Percentiles rank a stretch among this genome's conserved stretches.
phyloP scores from a whole-genome alignment of 345 rosid species.

The Litchi chinensis region DNA sequence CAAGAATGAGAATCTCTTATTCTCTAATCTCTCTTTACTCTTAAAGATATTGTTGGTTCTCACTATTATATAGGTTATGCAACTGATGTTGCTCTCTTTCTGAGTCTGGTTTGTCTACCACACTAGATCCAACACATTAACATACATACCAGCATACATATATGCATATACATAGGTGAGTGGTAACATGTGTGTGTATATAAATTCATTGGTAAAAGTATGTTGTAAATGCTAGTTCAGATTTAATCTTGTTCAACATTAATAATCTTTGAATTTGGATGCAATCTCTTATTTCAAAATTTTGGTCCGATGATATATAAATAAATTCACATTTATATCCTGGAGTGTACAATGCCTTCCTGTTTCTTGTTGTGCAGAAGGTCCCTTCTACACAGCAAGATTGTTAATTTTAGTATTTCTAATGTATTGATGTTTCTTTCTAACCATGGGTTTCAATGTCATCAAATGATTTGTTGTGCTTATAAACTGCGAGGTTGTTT shows the following conservation, averaged over 20 bases:
- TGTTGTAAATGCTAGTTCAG: neutral
- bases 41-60: too few species aligned
- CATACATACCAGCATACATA: neutral
- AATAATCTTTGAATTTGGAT: neutral
- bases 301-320: neutral
- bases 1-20: too few species aligned
- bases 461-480: too few species aligned
- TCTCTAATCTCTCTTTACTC: too few species aligned
- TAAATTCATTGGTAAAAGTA: neutral
- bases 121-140: too few species aligned
- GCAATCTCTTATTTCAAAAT: neutral
- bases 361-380: neutral
- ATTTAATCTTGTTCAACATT: neutral
- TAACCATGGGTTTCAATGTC: too few species aligned
- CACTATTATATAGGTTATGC: too few species aligned
- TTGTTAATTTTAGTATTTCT: too few species aligned
- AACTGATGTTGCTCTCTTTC: too few species aligned
- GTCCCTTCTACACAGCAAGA: neutral
- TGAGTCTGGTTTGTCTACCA: too few species aligned
- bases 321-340: neutral
- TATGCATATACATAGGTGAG: neutral
- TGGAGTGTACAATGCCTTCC: neutral
- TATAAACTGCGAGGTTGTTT: neutral
- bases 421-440: too few species aligned
- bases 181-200: too few species aligned